Percentiles rank a stretch among this genome's conserved stretches.
Evolutionary conservation across 306 rosid genomes (phyloP).

Genomic region (Fragaria vesca): DNA sequence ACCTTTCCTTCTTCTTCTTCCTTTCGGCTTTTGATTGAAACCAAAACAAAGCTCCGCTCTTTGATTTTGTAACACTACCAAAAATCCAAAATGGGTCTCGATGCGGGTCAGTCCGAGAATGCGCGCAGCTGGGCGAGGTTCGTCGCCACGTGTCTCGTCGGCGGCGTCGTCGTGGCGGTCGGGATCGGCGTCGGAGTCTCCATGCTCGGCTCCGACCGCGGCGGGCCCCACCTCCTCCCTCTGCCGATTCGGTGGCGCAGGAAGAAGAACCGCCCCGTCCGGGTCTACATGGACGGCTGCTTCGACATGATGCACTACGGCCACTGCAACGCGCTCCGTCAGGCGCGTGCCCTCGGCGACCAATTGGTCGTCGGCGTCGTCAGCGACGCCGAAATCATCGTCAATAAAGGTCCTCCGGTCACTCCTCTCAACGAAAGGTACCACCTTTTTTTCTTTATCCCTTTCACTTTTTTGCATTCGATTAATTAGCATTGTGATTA

Average conservation of each 20-base stretch:
- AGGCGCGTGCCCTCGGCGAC: slow-evolving; percentile 65
- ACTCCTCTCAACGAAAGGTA: slow-evolving; percentile 62
- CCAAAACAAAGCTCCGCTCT: not conserved
- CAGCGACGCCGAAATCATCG: slow-evolving; percentile 55
- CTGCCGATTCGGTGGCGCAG: slow-evolving; percentile 32
- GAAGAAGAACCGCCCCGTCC: slow-evolving; percentile 62
- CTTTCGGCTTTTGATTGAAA: not conserved
- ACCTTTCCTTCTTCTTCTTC: not conserved
- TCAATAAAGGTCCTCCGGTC: slow-evolving; percentile 58
- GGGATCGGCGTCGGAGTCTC: slow-evolving; percentile 45
- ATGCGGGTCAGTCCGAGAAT: slow-evolving; percentile 32
- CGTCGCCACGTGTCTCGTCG: slow-evolving; percentile 56
- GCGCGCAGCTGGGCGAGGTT: slow-evolving; percentile 45
- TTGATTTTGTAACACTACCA: not conserved
- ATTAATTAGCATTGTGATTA: not conserved
- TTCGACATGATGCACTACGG: slow-evolving; percentile 74
- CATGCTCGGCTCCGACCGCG: slow-evolving; percentile 28
- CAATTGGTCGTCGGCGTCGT: slow-evolving; percentile 60
- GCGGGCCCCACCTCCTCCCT: slow-evolving; percentile 28
- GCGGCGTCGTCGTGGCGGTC: slow-evolving; percentile 50
- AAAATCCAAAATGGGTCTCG: slow-evolving; percentile 35
- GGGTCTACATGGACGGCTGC: slow-evolving; percentile 62
- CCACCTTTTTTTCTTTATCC: not conserved
- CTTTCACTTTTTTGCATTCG: not conserved
- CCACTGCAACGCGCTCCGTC: slow-evolving; percentile 68